Base-by-base conservation (phyloP, 768 basidiomycete genomes). In the Leccinum sublutescens region DNA sequence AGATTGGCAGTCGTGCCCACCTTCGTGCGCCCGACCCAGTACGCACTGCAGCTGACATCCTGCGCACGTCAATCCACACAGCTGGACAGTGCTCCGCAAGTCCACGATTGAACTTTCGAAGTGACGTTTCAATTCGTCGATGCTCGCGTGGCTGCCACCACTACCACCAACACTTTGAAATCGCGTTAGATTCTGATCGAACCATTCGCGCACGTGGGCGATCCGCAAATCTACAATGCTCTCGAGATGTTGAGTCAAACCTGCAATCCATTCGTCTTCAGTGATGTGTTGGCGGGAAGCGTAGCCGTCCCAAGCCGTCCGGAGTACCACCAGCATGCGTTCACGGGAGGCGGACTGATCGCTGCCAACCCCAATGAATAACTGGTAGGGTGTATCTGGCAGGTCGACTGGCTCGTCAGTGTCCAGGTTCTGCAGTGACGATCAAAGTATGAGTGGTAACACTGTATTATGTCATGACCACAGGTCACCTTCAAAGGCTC, bases 11-110 rank as follows among this genome's bases (percentile, higher is more conserved):
- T 82, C 70, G 60, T 87, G 85, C 1, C 52, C 57, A 7, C 70
- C 69, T 5, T 77, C 76, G 58, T 87, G 86, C 17, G 71, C 73
- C 6, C 79, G 76, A 54, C 72, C 71, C 25, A 72, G 76, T 8
- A 85, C 54, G 59, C 86, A 87, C 21, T 71, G 61, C 2, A 86
- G 71, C 45, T 80, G 76, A 64, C 86, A 87, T 4, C 57, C 57
- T 2, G 62, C 61, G 61, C 86, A 87, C 52, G 76, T 73, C 58
- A 76, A 63, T 51, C 75, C 75, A 68, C 86, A 87, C 2, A 85
- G 66, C 58, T 82, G 78, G 1, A 82, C 69, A 49, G 72, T 78
- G 4, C 75, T 69, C 59, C 71, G 77, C 61, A 87, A 62, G 29
- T 82, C 81, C 2, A 85, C 77, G 6, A 73, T 68, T 4, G 75